phyloP scores from a whole-genome alignment of 306 rosid species.

The Luffa aegyptiaca region DNA sequence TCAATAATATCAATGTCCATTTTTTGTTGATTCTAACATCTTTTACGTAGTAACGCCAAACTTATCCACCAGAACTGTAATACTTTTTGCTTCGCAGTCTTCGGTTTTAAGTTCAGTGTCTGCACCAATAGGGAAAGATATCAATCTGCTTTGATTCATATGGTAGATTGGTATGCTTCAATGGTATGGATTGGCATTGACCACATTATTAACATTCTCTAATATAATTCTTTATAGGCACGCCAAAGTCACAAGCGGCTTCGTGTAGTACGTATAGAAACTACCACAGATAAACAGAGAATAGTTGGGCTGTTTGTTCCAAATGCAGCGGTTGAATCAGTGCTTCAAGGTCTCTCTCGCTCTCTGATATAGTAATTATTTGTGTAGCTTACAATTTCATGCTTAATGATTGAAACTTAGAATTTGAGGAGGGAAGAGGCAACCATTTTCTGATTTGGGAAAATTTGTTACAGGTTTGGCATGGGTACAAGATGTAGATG shows the following conservation, averaged over 20 bases:
- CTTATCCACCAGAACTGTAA: not conserved
- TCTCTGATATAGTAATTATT: not conserved
- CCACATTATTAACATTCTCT: not conserved
- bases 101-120: not conserved
- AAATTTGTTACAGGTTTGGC: conserved; percentile 55
- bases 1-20: not conserved
- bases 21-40: not conserved
- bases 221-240: conserved; percentile 35
- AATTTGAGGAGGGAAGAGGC: not conserved
- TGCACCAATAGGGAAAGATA: not conserved
- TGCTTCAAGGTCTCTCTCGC: conserved; percentile 70
- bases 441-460: not conserved
- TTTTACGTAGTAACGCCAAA: not conserved
- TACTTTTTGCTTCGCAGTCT: not conserved
- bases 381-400: not conserved
- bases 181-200: not conserved
- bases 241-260: conserved; percentile 86
- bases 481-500: conserved; percentile 88
- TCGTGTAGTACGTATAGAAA: conserved; percentile 87
- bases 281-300: conserved; percentile 62
- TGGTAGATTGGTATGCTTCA: not conserved
- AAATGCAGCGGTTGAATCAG: conserved; percentile 84
- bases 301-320: conserved; percentile 94
- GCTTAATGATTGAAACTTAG: not conserved
- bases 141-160: not conserved